Evolutionary conservation across 441 rosid species (phyloP), one percentile per base, ranked within the genome.

Genomic region (Gossypium gossypioides): DNA sequence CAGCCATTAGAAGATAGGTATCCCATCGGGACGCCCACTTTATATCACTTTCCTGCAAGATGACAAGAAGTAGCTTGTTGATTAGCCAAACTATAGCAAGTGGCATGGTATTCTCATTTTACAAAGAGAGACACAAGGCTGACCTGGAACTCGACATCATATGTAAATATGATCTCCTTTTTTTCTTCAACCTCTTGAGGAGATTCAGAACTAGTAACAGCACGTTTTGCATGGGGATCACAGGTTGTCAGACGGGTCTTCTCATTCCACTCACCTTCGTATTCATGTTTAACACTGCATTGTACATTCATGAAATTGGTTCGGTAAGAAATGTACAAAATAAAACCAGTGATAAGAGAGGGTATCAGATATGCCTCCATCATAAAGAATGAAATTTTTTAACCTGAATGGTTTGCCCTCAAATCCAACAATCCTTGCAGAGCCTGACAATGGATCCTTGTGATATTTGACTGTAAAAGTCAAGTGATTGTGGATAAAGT

Each of bases 11-110:
- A 73, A 91, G 97, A 80, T 93, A 93, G 6, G 98, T 86, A 77
- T 93, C 98, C 98, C 98, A 91, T 19, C 98, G 84, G 10, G 95
- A 93, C 1, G 93, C 97, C 98, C 97, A 93, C 85, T 90, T 93
- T 70, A 93, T 87, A 54, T 89, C 89, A 80, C 98, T 93, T 70
- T 87, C 96, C 89, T 91, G 85, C 72, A 79, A 68, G 44, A 61
- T 46, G 54, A 71, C n/a, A 75, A 69, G 2, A 70, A 46, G 3
- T 13, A 55, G n/a, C 37, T 71, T 60, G 40, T 69, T 67, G 58
- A 52, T 18, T 25, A 52, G 6, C 61, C 42, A 19, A 6, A 75
- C 10, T 13, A 8, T 8, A 16, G 15, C 56, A 76, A 52, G 22
- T 3, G 32, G 34, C 13, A 54, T 18, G 60, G 60, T 24, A n/a